Percentiles rank a stretch among this genome's conserved stretches.
Conservation (phyloP, 352 stramenopile genomes). For the Saprolegnia parasitica region DNA sequence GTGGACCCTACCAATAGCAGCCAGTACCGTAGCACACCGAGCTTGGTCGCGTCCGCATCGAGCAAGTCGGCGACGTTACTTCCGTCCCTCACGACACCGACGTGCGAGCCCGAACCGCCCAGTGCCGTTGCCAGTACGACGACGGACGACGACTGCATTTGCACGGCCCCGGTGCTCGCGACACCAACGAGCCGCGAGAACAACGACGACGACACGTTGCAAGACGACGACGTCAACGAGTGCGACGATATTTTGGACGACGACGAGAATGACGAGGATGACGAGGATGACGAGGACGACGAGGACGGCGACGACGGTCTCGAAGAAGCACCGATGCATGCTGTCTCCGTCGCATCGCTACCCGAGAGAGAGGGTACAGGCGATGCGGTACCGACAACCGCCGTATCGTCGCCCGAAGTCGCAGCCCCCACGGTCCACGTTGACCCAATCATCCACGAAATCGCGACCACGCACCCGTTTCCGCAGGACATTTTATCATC, state of each 20-base stretch:
- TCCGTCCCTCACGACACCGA: too few species aligned
- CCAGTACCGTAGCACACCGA: neutral
- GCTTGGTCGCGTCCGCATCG: too few species aligned
- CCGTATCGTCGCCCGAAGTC: neutral
- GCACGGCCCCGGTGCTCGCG: too few species aligned
- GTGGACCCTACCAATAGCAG: neutral
- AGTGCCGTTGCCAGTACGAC: too few species aligned
- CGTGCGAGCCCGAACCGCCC: too few species aligned
- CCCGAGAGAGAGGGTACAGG: too few species aligned
- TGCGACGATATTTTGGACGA: slow-evolving; percentile 39
- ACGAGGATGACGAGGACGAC: slow-evolving; percentile 20
- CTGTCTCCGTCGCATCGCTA: too few species aligned
- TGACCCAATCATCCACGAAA: neutral
- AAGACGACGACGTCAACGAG: slow-evolving; percentile 45
- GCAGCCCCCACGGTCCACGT: neutral
- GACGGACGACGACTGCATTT: too few species aligned
- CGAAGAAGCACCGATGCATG: neutral
- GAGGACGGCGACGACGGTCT: slow-evolving; percentile 14
- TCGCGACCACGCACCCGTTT: neutral
- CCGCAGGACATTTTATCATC: slow-evolving; percentile 12
- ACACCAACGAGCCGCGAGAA: neutral
- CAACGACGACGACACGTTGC: slow-evolving; percentile 27
- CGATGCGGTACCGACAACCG: neutral
- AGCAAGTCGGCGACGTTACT: too few species aligned
- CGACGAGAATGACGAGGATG: slow-evolving; percentile 29